phyloP scores from a whole-genome alignment of 306 rosid species.

The Cyamopsis tetragonoloba region DNA sequence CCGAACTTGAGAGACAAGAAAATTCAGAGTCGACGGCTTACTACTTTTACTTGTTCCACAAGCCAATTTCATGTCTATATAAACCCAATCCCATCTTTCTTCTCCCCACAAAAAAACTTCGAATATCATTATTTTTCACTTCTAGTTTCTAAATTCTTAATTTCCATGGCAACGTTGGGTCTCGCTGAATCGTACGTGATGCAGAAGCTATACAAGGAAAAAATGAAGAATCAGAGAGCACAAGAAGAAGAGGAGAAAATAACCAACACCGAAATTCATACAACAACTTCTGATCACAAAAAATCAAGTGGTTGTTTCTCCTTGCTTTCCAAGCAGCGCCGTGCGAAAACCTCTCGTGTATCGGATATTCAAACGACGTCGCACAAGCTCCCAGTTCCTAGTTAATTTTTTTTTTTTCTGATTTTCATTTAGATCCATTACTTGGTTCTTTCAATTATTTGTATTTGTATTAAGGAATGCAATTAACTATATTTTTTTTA shows the following conservation, averaged over 20 bases:
- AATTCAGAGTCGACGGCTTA: not conserved
- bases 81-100: not conserved
- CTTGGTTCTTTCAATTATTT: not conserved
- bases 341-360: not conserved
- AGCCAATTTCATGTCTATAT: not conserved
- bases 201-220: conserved; percentile 38
- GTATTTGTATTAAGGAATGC: no score
- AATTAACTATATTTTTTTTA: no score
- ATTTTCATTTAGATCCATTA: not conserved
- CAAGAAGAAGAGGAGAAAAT: conserved; percentile 17
- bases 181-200: conserved; percentile 44
- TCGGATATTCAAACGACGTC: not conserved
- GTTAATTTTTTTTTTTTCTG: not conserved
- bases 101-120: not conserved
- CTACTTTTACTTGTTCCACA: not conserved
- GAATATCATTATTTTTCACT: not conserved
- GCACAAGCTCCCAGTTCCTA: not conserved
- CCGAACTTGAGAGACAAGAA: no score
- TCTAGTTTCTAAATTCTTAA: not conserved
- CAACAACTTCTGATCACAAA: not conserved
- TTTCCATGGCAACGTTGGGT: conserved; percentile 9
- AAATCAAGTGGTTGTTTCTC: conserved; percentile 39
- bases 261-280: not conserved
- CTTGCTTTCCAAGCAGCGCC: conserved; percentile 29
- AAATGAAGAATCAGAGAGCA: conserved; percentile 29